Percentiles rank a stretch among this genome's conserved stretches.
Conservation (phyloP, 441 rosid genomes). For the Corymbia citriodora region DNA sequence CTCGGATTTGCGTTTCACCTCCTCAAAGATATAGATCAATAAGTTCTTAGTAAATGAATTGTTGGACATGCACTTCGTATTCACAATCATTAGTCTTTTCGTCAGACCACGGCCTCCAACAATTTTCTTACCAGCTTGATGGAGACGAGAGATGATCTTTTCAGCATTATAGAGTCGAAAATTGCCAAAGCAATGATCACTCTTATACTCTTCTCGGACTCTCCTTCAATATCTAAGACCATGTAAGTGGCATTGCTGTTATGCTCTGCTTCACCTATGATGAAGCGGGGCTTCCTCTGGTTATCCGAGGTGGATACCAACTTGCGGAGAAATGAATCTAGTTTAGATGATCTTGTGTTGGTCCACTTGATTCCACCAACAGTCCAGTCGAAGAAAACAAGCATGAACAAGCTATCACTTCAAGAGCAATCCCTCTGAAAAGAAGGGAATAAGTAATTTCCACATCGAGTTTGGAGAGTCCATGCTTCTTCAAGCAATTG, state of each 20-base stretch:
- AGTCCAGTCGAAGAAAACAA: not conserved
- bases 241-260: not conserved
- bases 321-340: not conserved
- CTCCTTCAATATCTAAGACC: not conserved
- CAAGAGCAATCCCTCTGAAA: not conserved
- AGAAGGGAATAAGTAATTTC: not conserved
- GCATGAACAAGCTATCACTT: not conserved
- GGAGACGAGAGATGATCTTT: not conserved
- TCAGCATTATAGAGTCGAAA: not conserved
- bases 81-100: not conserved
- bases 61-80: not conserved
- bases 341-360: not conserved
- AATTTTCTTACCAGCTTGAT: not conserved
- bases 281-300: not conserved
- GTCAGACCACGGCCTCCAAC: not conserved
- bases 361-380: not conserved
- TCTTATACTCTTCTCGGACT: not conserved
- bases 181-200: not conserved
- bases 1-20: not conserved
- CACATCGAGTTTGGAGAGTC: not conserved
- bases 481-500: not conserved
- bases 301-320: accelerated
- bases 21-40: not conserved
- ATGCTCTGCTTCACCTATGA: not conserved
- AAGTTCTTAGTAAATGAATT: not conserved